A percentile compares a stretch with the other conserved stretches of the same genome.
These are phyloP conservation scores for Irpex lacteus DNA, from an alignment of 1,284 basidiomycete genomes.

Conservation along the genomic window DNA sequence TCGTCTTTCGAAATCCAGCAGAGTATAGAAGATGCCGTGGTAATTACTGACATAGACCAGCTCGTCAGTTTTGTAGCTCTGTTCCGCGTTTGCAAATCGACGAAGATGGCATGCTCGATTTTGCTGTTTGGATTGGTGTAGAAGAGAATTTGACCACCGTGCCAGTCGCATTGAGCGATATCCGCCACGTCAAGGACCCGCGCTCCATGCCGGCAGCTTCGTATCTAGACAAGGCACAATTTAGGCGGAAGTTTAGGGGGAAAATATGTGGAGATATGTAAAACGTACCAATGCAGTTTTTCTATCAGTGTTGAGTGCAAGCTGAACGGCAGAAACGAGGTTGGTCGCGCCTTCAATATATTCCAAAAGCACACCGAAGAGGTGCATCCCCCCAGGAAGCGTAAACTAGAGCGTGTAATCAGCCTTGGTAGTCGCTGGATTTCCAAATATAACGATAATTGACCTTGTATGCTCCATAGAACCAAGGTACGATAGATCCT, in stretches of 20 bases:
- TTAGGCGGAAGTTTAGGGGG: not conserved
- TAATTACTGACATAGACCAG: not conserved
- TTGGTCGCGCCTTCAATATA: not conserved
- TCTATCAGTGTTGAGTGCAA: not conserved
- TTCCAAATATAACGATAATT: not conserved
- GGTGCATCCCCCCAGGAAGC: not conserved
- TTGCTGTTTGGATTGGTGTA: slow-evolving; percentile 4
- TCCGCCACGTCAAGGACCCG: slow-evolving; percentile 7
- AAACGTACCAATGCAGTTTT: not conserved
- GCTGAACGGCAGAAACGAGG: not conserved
- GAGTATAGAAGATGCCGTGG: not conserved
- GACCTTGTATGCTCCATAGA: slow-evolving; percentile 5
- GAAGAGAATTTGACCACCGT: slow-evolving; percentile 3
- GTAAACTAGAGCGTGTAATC: not conserved
- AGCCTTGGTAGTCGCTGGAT: not conserved
- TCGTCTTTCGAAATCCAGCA: not conserved
- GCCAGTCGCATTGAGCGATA: slow-evolving; percentile 4
- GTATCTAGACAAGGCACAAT: not conserved
- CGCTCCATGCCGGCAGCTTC: slow-evolving; percentile 7
- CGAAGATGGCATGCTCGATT: slow-evolving; percentile 2
- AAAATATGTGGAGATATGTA: not conserved
- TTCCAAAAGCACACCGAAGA: slow-evolving; percentile 3
- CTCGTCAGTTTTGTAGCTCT: not conserved
- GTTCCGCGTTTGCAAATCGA: not conserved
- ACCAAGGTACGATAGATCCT: slow-evolving; percentile 7